Evolutionary conservation across 768 basidiomycete genomes (phyloP), one percentile per base, ranked within the genome.

Genomic region (Xerocomus potaroensis): DNA sequence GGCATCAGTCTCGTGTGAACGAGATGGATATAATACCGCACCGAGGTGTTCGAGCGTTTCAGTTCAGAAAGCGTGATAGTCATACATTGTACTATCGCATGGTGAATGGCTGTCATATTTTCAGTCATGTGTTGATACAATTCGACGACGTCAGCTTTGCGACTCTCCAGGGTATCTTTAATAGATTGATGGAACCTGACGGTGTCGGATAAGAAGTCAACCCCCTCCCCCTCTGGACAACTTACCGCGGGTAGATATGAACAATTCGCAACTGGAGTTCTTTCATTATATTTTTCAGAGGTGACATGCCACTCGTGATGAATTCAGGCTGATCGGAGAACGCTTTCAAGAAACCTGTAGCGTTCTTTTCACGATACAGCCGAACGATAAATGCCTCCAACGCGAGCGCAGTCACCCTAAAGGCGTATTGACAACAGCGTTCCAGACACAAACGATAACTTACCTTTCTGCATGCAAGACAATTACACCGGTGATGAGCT

Each of bases 321-420:
- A 87, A 81, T 64, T 98, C 96, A 4, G 95, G 93, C 58, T 97
- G 88, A 65, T 98, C 96, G 2, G 92, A 91, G 61, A 99, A 96
- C 0, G 92, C 96, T 66, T 99, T 98, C 54, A 97, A 72, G 65
- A 98, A 99, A 1, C 95, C 95, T 2, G 73, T 74, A 62, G 77
- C 80, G 70, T 97, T 99, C 69, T 85, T 82, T 66, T 96, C 85
- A 33, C 95, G 80, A 62, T 86, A 97, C 3, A 96, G 71, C 3
- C 94, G 81, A 40, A 93, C 85, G 30, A 97, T 90, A 69, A 98
- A 99, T 0, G 93, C 91, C 62, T 97, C 95, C 38, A 85, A 72
- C 21, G 83, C 87, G 1, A 91, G 75, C 2, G 89, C 78, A 0
- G 87, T 90, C 10, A 95, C 87, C 63, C 94, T 93, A 57, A 4